These are phyloP conservation scores for Saccharum hybrid DNA, from an alignment of 202 grass and related monocot species.

Conservation along the genomic window DNA sequence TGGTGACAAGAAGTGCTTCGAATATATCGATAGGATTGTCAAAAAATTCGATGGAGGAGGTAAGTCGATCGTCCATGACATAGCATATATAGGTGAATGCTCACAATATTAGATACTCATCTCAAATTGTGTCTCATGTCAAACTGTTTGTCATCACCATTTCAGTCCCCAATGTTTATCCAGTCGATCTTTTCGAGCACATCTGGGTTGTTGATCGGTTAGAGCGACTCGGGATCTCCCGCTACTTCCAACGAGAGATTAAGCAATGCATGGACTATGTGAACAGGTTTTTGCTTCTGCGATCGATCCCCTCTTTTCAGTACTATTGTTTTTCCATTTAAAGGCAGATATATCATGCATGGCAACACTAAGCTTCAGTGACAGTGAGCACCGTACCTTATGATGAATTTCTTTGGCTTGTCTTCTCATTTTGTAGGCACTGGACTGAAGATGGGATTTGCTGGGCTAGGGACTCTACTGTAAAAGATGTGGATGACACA, in stretches of 20 bases:
- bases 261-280: slow-evolving; percentile 73
- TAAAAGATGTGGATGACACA: slow-evolving; percentile 86
- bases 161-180: slow-evolving; percentile 88
- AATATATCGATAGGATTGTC: slow-evolving; percentile 65
- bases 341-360: not conserved
- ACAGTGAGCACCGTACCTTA: not conserved
- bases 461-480: slow-evolving; percentile 76
- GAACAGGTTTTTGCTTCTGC: slow-evolving; percentile 52
- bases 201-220: slow-evolving; percentile 81
- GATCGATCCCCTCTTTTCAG: not conserved
- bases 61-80: slow-evolving; percentile 25
- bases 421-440: slow-evolving; percentile 49
- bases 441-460: slow-evolving; percentile 90
- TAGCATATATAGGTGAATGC: not conserved
- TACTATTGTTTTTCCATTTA: not conserved
- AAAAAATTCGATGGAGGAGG: slow-evolving; percentile 75
- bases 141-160: slow-evolving; percentile 13
- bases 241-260: slow-evolving; percentile 79
- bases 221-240: slow-evolving; percentile 79
- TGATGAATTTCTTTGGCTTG: not conserved
- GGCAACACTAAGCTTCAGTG: not conserved
- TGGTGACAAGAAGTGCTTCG: slow-evolving; percentile 69
- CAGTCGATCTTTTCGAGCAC: slow-evolving; percentile 91
- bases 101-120: not conserved
- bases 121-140: not conserved